phyloP scores from a whole-genome alignment of 257 asterid genomes.

The Nicotiana attenuata region DNA sequence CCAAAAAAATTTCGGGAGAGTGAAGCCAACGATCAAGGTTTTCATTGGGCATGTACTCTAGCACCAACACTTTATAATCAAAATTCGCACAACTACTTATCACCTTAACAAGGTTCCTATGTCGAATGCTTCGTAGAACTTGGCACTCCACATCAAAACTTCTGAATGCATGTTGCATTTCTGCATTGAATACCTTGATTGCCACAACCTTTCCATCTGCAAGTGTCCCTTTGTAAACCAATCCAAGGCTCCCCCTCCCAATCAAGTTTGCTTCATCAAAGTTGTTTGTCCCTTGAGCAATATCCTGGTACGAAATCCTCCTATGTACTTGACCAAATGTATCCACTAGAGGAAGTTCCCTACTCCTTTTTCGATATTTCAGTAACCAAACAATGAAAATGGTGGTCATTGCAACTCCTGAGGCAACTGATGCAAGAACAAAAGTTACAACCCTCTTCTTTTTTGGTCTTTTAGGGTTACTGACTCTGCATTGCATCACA shows the following conservation, averaged over 20 bases:
- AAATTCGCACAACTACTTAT: slow-evolving; percentile 11
- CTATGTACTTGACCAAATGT: neutral
- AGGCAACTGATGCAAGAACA: slow-evolving; percentile 1
- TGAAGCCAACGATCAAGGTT: slow-evolving; percentile 14
- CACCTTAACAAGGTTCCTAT: slow-evolving; percentile 16
- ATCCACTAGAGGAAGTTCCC: neutral
- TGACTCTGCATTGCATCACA: neutral
- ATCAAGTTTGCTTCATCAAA: slow-evolving; percentile 14
- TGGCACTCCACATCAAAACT: slow-evolving; percentile 11
- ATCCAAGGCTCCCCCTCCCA: slow-evolving; percentile 6
- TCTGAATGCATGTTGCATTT: neutral
- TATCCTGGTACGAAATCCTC: slow-evolving; percentile 8
- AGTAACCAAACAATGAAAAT: neutral
- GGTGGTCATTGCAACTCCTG: neutral
- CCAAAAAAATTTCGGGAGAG: slow-evolving; percentile 3
- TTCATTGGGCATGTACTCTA: slow-evolving; percentile 18
- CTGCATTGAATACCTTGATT: slow-evolving; percentile 10
- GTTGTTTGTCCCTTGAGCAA: slow-evolving; percentile 7
- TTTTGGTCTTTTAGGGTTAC: neutral
- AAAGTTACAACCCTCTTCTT: neutral
- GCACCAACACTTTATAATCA: slow-evolving; percentile 13
- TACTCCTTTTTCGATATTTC: neutral
- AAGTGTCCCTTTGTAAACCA: neutral
- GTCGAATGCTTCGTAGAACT: slow-evolving; percentile 13
- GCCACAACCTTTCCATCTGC: slow-evolving; percentile 7